Evolutionary conservation across 345 rosid species (phyloP).

Genomic region (Mercurialis annua): DNA sequence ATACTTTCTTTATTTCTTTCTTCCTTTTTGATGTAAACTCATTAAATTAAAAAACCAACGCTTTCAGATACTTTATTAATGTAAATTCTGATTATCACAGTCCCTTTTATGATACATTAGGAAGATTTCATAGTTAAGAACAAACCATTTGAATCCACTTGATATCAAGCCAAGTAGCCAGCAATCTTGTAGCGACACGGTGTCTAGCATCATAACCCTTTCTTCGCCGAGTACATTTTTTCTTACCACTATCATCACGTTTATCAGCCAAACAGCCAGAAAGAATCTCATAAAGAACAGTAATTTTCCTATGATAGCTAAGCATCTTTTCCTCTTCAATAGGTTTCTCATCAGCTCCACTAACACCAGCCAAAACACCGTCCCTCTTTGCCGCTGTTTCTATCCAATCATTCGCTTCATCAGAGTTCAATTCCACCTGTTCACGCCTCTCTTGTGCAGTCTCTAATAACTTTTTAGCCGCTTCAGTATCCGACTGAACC

Average conservation of each 20-base stretch:
- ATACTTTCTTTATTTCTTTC: neutral
- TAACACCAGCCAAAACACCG: conserved; percentile 18
- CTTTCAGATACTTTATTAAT: neutral
- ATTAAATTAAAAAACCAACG: conserved; percentile 2
- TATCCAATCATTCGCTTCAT: conserved; percentile 15
- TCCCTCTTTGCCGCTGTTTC: conserved; percentile 17
- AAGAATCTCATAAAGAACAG: conserved; percentile 82
- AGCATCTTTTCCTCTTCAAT: conserved; percentile 60
- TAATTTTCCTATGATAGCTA: conserved; percentile 66
- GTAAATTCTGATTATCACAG: neutral
- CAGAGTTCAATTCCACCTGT: conserved; percentile 43
- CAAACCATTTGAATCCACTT: conserved; percentile 85
- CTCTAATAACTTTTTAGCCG: conserved; percentile 10
- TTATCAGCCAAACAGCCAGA: conserved; percentile 86
- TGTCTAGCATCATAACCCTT: conserved; percentile 96
- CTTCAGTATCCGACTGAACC: conserved; percentile 37
- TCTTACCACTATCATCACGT: conserved; percentile 34
- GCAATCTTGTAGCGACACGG: conserved; percentile 75
- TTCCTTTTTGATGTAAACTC: neutral
- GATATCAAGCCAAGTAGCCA: conserved; percentile 84
- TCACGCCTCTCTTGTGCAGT: conserved; percentile 40
- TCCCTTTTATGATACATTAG: neutral
- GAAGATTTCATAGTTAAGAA: neutral
- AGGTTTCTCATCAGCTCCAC: conserved; percentile 44
- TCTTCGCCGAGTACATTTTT: conserved; percentile 50